Evolutionary conservation across 2,329 filamentous ascomycete species (phyloP), one percentile per base, ranked within the genome.

Genomic region (Meredithiella fracta): DNA sequence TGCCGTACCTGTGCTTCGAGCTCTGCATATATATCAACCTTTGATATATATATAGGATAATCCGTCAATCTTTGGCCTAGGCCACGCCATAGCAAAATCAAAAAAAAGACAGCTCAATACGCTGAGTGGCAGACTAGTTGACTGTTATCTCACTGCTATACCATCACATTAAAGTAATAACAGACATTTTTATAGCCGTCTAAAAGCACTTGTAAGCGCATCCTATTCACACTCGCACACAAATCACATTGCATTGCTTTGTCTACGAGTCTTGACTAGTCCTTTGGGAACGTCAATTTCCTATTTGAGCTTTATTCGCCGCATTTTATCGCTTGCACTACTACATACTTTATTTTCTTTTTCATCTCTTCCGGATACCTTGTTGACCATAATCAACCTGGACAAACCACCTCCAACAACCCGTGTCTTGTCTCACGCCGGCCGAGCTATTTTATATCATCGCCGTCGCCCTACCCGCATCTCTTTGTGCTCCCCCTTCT

Each of bases 371-470:
- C 20, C 20, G 23, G 14, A 15, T 26, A 23, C 20, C 23, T 15
- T 49, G 17, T 23, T 25, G 20, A 14, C 44, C 17, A 14, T 2
- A 15, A 49, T 9, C n/a, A n/a, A 15, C 17, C 17, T 25, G 23
- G 11, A 49, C 17, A 5, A 49, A 49, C 38, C 17, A 9, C 44
- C 23, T 2, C 40, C 44, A 52, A 22, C 50, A 38, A 20, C 34
- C 31, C 20, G 50, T 23, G 17, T 37, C 31, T 40, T 52, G 50
- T 52, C 50, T 38, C 23, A 37, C 50, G 31, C 50, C 31, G 50
- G 31, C 20, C 31, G 17, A 52, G 50, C 50, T 52, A 38, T 22
- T 38, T 52, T 38, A 52, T 38, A 52, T 52, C 50, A 25, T 26
- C 29, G 17, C 50, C 50, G 20, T 38, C 29, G 17, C 42, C 22